Evolutionary conservation across 768 basidiomycete species (phyloP), one percentile per base, ranked within the genome.

Genomic region (Cyathus striatus): DNA sequence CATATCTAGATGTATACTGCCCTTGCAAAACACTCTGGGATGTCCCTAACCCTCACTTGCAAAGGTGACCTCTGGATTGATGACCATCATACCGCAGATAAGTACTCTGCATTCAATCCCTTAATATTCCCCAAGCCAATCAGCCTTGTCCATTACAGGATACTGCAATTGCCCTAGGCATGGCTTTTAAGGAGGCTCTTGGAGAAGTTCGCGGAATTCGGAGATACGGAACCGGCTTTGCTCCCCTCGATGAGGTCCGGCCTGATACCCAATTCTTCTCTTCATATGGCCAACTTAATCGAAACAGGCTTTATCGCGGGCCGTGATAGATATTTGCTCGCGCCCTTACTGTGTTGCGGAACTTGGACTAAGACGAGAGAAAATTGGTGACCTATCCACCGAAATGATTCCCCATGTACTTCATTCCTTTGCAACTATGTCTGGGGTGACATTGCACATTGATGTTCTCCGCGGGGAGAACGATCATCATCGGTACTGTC

Each of bases 321-420:
- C 92, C 14, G 96, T 99, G 37, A 91, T 99, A 48, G 96, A 99
- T 64, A 98, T 99, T 48, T 98, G 96, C 58, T 92, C 93, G 44
- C 82, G 96, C 26, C 95, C 96, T 2, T 96, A 86, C 69, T 99
- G 96, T 62, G 84, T 94, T 41, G 87, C 90, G 18, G 85, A 97
- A 48, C 79, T 99, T 26, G 86, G 86, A 46, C 75, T 92, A 46
- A 83, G 79, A 62, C 76, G 90, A 44, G 91, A 94, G 62, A 94
- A 93, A 67, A 83, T 94, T 30, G 91, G 90, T n/a, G 90, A 94
- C 51, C 75, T 94, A 40, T 93, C 90, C 20, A 91, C 91, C 5
- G 96, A 99, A 70, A 97, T 99, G 94, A 83, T 99, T 42, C 90
- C 95, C 23, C 96, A 99, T 61, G 76, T 99, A 42, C 90, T 99